Evolutionary conservation across 257 asterid species (phyloP).

Genomic region (Mentha longifolia): DNA sequence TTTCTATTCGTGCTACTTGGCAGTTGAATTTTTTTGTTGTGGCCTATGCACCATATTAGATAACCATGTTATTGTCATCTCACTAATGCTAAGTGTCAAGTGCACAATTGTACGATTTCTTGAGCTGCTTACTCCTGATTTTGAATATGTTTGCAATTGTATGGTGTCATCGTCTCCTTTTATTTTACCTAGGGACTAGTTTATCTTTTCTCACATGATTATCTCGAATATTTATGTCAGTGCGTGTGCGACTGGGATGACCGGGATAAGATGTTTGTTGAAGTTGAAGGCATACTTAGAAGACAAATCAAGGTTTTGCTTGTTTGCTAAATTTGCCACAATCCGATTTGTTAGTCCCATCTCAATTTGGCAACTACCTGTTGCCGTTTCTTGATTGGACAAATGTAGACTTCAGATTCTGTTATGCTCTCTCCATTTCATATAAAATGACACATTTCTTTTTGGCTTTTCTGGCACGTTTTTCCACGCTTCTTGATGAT

Average conservation of each 20-base stretch:
- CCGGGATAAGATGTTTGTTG: conserved; percentile 88
- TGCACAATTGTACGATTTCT: background rate
- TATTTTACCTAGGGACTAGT: conserved; percentile 9
- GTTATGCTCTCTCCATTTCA: no score
- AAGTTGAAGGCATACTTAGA: conserved; percentile 93
- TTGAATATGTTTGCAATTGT: conserved; percentile 4
- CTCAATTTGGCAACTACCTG: conserved; percentile 13
- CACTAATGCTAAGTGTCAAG: background rate
- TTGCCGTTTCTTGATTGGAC: conserved; percentile 4
- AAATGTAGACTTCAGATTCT: conserved; percentile 18
- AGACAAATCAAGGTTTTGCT: conserved; percentile 84
- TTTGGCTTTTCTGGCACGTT: no score
- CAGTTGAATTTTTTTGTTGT: background rate
- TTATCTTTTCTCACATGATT: conserved; percentile 10
- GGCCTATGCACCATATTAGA: conserved; percentile 9
- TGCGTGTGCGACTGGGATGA: conserved; percentile 98
- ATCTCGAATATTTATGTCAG: conserved; percentile 47
- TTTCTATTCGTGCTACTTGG: background rate
- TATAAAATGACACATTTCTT: no score
- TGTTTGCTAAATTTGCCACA: conserved; percentile 22
- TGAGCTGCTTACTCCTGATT: background rate
- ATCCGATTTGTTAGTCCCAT: conserved; percentile 19
- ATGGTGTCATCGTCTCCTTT: background rate
- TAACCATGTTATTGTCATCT: background rate
- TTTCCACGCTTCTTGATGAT: no score